A percentile compares a stretch with the other conserved stretches of the same genome.
phyloP scores from a whole-genome alignment of 1,284 basidiomycete genomes.

The Blastosporella zonata region DNA sequence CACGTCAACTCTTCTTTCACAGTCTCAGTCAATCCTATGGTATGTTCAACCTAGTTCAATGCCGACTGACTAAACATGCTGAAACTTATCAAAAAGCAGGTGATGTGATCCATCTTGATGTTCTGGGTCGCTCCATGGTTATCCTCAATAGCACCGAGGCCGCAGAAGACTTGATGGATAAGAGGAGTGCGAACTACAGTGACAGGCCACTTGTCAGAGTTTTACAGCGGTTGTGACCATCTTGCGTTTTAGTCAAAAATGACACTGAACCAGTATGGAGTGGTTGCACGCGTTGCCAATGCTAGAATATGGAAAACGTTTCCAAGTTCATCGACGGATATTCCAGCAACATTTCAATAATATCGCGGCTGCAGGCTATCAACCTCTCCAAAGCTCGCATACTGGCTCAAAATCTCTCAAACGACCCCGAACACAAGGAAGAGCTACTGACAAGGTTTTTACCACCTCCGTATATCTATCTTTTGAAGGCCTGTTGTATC shows the following conservation, averaged over 20 bases:
- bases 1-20: neutral
- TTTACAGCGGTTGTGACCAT: constrained; percentile 13
- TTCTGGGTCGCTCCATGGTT: constrained; percentile 28
- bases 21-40: constrained; percentile 6
- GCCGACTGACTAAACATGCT: neutral
- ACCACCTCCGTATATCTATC: too few species aligned
- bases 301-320: constrained; percentile 20
- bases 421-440: constrained; percentile 13
- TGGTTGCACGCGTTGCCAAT: constrained; percentile 19
- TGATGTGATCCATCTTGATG: constrained; percentile 29
- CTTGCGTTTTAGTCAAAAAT: neutral
- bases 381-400: constrained; percentile 19
- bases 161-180: constrained; percentile 32
- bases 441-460: neutral
- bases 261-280: constrained; percentile 20
- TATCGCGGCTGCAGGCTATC: constrained; percentile 14
- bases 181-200: constrained; percentile 30
- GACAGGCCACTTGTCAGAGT: constrained; percentile 24
- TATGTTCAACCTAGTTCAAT: neutral
- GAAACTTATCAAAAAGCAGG: constrained; percentile 22
- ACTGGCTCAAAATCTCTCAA: constrained; percentile 17
- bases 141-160: constrained; percentile 30
- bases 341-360: constrained; percentile 21
- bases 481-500: too few species aligned
- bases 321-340: constrained; percentile 21